Conservation (phyloP, 306 rosid species). For the Lathyrus tuberosus region DNA sequence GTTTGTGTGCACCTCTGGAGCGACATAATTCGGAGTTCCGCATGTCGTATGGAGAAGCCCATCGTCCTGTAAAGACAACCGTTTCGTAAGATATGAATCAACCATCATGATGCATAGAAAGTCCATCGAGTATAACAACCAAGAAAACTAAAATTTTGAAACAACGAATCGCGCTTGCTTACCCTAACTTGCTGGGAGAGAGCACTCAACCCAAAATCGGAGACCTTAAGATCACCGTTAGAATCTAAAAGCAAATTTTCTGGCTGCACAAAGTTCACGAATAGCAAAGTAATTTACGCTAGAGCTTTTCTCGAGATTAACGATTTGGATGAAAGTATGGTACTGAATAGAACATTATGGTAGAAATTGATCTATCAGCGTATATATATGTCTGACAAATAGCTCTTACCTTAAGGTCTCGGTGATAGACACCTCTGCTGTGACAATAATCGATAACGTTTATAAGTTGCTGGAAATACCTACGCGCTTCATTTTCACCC, state of each 20-base stretch:
- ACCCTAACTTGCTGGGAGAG: conserved; percentile 95
- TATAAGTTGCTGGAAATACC: conserved; percentile 97
- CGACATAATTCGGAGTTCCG: conserved; percentile 98
- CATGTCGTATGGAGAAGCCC: conserved; percentile 98
- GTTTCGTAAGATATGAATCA: conserved; percentile 33
- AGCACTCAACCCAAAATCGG: conserved; percentile 98
- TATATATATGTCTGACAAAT: not conserved
- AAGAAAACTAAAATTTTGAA: conserved; percentile 36
- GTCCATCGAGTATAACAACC: not conserved
- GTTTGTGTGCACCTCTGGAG: conserved; percentile 81
- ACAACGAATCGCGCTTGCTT: conserved; percentile 39
- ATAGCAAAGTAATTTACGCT: conserved; percentile 7
- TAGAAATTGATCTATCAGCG: not conserved
- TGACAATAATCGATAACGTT: conserved; percentile 98
- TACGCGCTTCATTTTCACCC: conserved; percentile 86
- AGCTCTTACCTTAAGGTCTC: conserved; percentile 83
- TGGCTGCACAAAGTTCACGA: conserved; percentile 66
- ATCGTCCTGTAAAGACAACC: conserved; percentile 67
- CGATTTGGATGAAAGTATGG: too few relatives aligned
- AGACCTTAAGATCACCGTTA: conserved; percentile 87
- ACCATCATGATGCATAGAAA: conserved; percentile 25
- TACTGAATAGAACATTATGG: too few relatives aligned
- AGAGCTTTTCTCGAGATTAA: too few relatives aligned
- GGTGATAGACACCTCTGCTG: conserved; percentile 96
- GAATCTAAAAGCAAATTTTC: conserved; percentile 89